These are phyloP conservation scores for Blumeria hordei DNA, from an alignment of 2,329 filamentous ascomycete species.

Conservation along the genomic window DNA sequence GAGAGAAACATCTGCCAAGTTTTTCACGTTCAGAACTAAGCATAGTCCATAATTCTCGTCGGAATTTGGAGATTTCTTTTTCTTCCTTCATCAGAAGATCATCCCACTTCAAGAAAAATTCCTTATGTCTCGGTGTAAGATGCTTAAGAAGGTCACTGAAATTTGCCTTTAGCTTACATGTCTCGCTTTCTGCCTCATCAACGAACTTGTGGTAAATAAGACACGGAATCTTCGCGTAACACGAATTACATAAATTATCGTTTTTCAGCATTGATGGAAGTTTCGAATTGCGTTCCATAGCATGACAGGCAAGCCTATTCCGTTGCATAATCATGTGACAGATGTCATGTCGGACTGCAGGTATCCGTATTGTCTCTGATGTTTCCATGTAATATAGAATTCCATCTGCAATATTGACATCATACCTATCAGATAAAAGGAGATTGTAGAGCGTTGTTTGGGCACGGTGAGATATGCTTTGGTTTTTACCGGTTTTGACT, in stretches of 20 bases:
- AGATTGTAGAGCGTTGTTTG: constrained; percentile 91
- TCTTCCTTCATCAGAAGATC: constrained; percentile 82
- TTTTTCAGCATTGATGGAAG: constrained; percentile 72
- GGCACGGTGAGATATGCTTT: constrained; percentile 61
- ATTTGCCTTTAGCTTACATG: constrained; percentile 55
- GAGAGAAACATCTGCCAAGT: constrained; percentile 69
- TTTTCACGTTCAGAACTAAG: constrained; percentile 69
- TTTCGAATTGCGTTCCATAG: constrained; percentile 54
- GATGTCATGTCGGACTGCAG: constrained; percentile 65
- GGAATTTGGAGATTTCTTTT: constrained; percentile 63
- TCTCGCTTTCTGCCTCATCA: constrained; percentile 60
- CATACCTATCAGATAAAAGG: constrained; percentile 78
- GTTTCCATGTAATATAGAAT: constrained; percentile 90
- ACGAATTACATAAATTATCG: constrained; percentile 58
- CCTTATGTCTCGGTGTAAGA: constrained; percentile 46
- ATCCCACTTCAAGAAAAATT: constrained; percentile 92
- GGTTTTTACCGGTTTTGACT: constrained; percentile 77
- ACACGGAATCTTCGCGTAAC: constrained; percentile 76
- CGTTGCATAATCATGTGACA: constrained; percentile 93
- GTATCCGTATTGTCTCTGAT: constrained; percentile 64
- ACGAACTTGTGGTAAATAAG: constrained; percentile 84
- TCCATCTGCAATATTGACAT: constrained; percentile 73
- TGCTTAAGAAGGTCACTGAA: constrained; percentile 65
- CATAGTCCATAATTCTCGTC: constrained; percentile 91
- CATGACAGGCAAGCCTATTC: constrained; percentile 67